phyloP scores from a whole-genome alignment of 441 rosid species.

The Euphorbia celastroides region DNA sequence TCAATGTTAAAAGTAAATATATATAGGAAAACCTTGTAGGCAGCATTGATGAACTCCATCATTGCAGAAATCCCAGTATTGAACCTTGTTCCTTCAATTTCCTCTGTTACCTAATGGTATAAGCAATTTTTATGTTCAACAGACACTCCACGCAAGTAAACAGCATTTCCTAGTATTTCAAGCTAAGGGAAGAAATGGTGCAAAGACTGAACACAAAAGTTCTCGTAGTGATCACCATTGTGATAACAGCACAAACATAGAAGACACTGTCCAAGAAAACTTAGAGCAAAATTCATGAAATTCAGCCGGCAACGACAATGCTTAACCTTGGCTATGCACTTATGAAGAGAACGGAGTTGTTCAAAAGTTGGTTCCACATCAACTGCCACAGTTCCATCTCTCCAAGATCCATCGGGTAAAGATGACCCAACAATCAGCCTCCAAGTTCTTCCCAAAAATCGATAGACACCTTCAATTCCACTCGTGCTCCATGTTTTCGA shows the following conservation, averaged over 20 bases:
- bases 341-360: conserved; percentile 69
- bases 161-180: background rate
- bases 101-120: conserved; percentile 65
- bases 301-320: background rate
- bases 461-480: conserved; percentile 94
- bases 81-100: conserved; percentile 85
- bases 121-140: background rate
- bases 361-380: conserved; percentile 67
- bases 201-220: background rate
- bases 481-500: conserved; percentile 94
- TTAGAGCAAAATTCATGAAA: background rate
- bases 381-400: conserved; percentile 53
- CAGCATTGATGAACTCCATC: conserved; percentile 95
- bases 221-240: background rate
- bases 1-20: background rate
- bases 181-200: background rate
- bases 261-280: background rate
- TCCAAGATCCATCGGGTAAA: conserved; percentile 48
- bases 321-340: conserved; percentile 97
- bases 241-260: background rate
- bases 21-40: conserved; percentile 56
- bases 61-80: conserved; percentile 97
- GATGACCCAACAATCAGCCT: conserved; percentile 76
- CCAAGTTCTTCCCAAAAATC: conserved; percentile 91
- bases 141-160: background rate